Conservation (phyloP, 2,329 filamentous ascomycete species). For the Aspergillus viridinutans region DNA sequence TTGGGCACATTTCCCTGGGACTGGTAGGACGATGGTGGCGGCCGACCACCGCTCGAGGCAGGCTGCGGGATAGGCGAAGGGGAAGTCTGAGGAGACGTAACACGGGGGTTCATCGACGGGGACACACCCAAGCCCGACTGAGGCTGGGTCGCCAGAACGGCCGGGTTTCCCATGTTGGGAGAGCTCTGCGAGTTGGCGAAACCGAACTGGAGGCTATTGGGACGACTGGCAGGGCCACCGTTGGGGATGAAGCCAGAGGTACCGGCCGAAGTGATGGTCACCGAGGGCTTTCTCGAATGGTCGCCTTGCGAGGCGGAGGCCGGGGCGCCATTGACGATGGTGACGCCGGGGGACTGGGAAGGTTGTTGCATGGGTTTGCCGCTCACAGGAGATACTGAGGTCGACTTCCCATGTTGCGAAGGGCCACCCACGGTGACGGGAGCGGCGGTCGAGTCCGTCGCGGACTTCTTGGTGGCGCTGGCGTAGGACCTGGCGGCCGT, state of each 20-base stretch:
- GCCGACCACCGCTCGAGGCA: conserved; percentile 74
- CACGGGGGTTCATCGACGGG: conserved; percentile 62
- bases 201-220: conserved; percentile 72
- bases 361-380: conserved; percentile 62
- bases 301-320: conserved; percentile 51
- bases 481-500: conserved; percentile 58
- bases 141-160: conserved; percentile 42
- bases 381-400: conserved; percentile 76
- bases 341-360: conserved; percentile 43
- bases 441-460: conserved; percentile 49
- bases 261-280: conserved; percentile 84
- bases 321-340: conserved; percentile 63
- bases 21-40: conserved; percentile 72
- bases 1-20: conserved; percentile 66
- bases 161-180: conserved; percentile 60
- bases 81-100: conserved; percentile 79
- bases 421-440: conserved; percentile 52
- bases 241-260: conserved; percentile 72
- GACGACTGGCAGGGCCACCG: conserved; percentile 60
- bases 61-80: conserved; percentile 92
- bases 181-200: conserved; percentile 63
- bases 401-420: conserved; percentile 54
- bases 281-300: conserved; percentile 80
- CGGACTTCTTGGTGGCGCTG: conserved; percentile 57
- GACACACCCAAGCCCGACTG: conserved; percentile 44